Conservation (phyloP, 225 moss, liverwort and hornwort genomes). For the Sphagnum contortum region DNA sequence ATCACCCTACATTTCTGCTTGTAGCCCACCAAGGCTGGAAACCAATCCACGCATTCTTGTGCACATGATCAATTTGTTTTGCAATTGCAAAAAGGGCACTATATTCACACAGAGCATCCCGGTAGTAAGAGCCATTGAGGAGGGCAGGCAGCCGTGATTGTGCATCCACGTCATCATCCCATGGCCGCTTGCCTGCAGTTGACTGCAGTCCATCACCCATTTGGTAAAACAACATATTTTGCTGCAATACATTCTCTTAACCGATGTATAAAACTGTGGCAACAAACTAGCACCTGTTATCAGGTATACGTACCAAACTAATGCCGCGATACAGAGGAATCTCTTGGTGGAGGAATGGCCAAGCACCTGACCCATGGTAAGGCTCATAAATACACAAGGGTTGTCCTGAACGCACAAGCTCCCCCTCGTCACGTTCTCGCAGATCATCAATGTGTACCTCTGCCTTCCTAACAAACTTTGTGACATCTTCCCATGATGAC, state of each 20-base stretch:
- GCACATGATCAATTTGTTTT: conserved; percentile 72
- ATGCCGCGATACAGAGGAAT: conserved; percentile 81
- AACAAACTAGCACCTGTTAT: too few species aligned
- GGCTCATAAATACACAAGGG: conserved; percentile 81
- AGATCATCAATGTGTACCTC: conserved; percentile 72
- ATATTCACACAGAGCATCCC: conserved; percentile 65
- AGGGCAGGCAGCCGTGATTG: conserved; percentile 64
- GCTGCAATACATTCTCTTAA: neutral
- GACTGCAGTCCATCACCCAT: conserved; percentile 39
- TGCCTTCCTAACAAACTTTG: conserved; percentile 68
- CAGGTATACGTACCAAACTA: conserved; percentile 52
- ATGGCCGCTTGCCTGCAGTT: conserved; percentile 48
- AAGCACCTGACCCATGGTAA: conserved; percentile 73
- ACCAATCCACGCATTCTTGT: conserved; percentile 88
- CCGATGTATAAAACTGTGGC: too few species aligned
- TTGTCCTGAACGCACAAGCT: conserved; percentile 77
- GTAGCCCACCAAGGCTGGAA: conserved; percentile 89
- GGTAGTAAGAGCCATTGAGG: conserved; percentile 72
- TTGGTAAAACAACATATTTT: neutral
- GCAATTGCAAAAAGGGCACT: conserved; percentile 77
- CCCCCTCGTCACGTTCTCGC: conserved; percentile 67
- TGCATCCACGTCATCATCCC: conserved; percentile 82
- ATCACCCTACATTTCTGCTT: conserved; percentile 48
- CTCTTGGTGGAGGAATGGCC: conserved; percentile 65
- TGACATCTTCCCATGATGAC: conserved; percentile 71